Evolutionary conservation across 2,329 filamentous ascomycete genomes (phyloP).

Genomic region (Cylindrodendrum hubeiense): DNA sequence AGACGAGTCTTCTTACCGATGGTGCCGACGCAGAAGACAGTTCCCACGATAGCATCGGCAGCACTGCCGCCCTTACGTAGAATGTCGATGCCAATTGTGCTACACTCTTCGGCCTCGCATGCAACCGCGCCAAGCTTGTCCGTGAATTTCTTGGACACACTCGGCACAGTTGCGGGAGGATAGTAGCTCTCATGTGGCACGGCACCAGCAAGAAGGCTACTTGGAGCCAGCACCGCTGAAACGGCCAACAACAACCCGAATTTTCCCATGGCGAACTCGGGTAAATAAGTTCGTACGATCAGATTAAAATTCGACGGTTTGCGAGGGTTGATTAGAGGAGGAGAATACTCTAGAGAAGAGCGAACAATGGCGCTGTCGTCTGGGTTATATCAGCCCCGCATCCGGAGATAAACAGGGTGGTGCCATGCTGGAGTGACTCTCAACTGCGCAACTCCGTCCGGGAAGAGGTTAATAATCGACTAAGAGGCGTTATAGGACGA

Average conservation of each 20-base stretch:
- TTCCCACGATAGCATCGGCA: slow-evolving; percentile 74
- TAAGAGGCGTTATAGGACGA: not conserved
- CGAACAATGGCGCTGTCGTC: not conserved
- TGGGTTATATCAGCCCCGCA: not conserved
- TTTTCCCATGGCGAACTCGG: not conserved
- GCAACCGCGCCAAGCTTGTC: slow-evolving; percentile 68
- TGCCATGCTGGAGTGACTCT: not conserved
- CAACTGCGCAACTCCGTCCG: not conserved
- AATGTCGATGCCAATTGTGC: slow-evolving; percentile 68
- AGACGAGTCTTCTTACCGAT: slow-evolving; percentile 50
- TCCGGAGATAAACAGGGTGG: not conserved
- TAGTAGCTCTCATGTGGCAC: not conserved
- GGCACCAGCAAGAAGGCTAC: not conserved
- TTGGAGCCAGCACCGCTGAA: not conserved
- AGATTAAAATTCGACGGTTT: not conserved
- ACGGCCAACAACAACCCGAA: not conserved
- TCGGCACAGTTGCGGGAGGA: not conserved
- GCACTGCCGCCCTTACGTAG: slow-evolving; percentile 73
- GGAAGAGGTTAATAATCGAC: not conserved
- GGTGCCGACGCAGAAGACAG: slow-evolving; percentile 73
- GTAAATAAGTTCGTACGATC: not conserved
- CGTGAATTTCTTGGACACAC: not conserved
- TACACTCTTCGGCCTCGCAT: slow-evolving; percentile 71
- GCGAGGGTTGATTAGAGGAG: not conserved
- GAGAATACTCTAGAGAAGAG: not conserved